Conservation (phyloP, 257 asterid species). For the Gynochthodes officinalis region DNA sequence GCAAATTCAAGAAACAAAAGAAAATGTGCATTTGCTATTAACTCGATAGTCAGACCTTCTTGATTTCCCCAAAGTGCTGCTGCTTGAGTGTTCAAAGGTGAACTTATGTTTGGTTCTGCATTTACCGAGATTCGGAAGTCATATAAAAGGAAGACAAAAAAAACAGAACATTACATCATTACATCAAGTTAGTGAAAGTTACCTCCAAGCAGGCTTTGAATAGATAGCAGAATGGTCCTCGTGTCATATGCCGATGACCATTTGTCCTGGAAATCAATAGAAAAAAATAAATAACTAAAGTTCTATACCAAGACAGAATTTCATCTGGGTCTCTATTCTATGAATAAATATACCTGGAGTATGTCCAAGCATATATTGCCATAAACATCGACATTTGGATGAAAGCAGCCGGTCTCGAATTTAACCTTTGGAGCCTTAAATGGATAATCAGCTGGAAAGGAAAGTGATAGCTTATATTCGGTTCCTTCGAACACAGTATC, state of each 20-base stretch:
- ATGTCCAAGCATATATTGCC: slow-evolving; percentile 96
- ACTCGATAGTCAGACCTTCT: slow-evolving; percentile 46
- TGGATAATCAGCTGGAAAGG: slow-evolving; percentile 79
- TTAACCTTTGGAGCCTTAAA: slow-evolving; percentile 90
- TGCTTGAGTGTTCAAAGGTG: slow-evolving; percentile 88
- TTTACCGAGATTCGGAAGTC: slow-evolving; percentile 7
- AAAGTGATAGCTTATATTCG: slow-evolving; percentile 72
- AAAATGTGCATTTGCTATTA: background rate
- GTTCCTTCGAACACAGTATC: slow-evolving; percentile 96
- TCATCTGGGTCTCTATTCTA: background rate
- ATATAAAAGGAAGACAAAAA: background rate
- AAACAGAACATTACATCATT: background rate
- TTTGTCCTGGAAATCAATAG: slow-evolving; percentile 46
- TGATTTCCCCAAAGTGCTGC: slow-evolving; percentile 87
- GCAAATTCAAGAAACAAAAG: background rate
- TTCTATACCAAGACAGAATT: background rate
- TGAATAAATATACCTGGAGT: slow-evolving; percentile 54
- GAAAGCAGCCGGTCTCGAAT: slow-evolving; percentile 92
- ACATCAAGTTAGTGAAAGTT: background rate
- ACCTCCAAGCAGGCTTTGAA: slow-evolving; percentile 98
- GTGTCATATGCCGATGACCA: slow-evolving; percentile 99
- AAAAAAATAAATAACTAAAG: background rate
- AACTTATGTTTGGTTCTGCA: slow-evolving; percentile 83
- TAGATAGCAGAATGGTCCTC: slow-evolving; percentile 83
- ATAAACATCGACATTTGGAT: slow-evolving; percentile 76